Base-by-base conservation (phyloP, 75 land plant genomes). In the Pinus albicaulis region DNA sequence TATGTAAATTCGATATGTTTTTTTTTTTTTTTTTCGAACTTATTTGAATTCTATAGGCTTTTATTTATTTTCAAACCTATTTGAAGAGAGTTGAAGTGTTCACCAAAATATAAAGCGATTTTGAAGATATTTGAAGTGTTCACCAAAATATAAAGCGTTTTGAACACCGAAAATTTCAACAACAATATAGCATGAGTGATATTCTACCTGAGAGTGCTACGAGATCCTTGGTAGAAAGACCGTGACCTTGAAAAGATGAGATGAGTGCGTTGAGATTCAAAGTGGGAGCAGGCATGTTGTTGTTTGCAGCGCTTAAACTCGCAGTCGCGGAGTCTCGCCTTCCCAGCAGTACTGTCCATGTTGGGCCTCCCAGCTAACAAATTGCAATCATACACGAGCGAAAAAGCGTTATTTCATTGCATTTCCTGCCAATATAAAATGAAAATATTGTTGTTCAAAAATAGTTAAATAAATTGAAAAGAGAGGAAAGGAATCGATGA, bases 321-420 rank as follows among this genome's bases (percentile, higher is more conserved):
- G 87, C 87, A 1, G 85, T 70, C 3, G 79, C 69, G 3, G 83
- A 70, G 38, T 82, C 81, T 55, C 81, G 59, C 26, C 84, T 73
- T 56, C 84, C 85, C 59, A 75, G 53, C 26, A 24, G 38, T 31
- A 84, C 84, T 20, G 73, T 68, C 86, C 84, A 86, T 23, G 81
- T 48, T 24, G 58, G 78, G 5, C 86, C 89, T 38, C 89, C 87
- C 15, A 78, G 76, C 79, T 82, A 57, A 55, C 17, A 57, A 31
- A 59, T 22, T 7, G 3, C 10, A 7, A 7, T 59, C n/a, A 24
- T 0, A 59, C 60, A 59, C 16, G 23, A n/a, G 24, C 0, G 5
- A 1, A 59, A 59, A 59, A n/a, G 2, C 10, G n/a, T 6, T 22
- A 20, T 58, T 19, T 58, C 2, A 19, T 19, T 17, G 23, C 22